Evolutionary conservation across 225 moss, liverwort and hornwort species (phyloP), one percentile per base, ranked within the genome.

Genomic region (Polytrichum formosum): DNA sequence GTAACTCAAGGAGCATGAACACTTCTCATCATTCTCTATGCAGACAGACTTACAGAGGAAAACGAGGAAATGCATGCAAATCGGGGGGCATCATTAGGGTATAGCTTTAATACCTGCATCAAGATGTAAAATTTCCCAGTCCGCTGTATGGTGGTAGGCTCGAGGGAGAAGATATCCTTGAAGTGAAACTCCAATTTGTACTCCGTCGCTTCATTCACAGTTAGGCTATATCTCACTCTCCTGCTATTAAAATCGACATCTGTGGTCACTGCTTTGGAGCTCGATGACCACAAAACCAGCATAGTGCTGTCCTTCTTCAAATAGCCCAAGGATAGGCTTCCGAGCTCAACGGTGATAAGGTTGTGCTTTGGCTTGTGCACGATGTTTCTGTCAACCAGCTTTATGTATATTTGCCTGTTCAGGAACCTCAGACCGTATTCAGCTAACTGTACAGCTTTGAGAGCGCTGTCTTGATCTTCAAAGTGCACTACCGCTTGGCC

Each of bases 161-260:
- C 70, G 37, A 92, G 66, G 17, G 73, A 71, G 53, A 70, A 69
- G 28, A 91, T 79, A 29, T 84, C 84, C 67, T 81, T 83, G 59
- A 91, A 83, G 7, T 69, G 82, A 28, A 97, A 93, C 63, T 90
- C 93, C 68, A 97, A 58, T 65, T 89, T 92, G 80, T 90, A 93
- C 67, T 93, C 88, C 76, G 66, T 72, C 46, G 46, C 16, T 16
- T 46, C 28, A 55, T 71, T 70, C 72, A 82, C 19, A 55, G 70
- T 33, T 30, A 88, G 67, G 72, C 64, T 73, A 66, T 69, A 75
- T 60, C 82, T 75, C 67, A 88, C 54, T 55, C 72, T 70, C 80
- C 20, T 85, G 67, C 71, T 70, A 25, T 80, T 78, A 0, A 88
- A 88, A 63, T 88, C 88, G 37, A 75, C 74, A 22, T 84, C 81